Conservation (phyloP, 1,139 yeast genomes). For the Blastobotrys aristatus region DNA sequence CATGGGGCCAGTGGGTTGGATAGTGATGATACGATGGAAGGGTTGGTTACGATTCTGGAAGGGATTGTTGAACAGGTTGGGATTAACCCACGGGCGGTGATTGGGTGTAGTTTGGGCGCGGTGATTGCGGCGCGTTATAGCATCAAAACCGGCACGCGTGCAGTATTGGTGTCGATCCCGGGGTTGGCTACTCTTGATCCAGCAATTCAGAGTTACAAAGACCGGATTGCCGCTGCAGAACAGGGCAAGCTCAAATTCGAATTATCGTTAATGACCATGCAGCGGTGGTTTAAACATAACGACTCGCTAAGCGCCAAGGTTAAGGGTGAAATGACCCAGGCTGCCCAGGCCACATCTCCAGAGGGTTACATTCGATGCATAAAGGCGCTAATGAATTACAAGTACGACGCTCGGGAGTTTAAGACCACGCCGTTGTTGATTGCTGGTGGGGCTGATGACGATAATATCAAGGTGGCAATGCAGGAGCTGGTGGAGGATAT, state of each 20-base stretch:
- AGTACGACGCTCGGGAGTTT: not conserved
- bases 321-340: not conserved
- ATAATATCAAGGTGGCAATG: not conserved
- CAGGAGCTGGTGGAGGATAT: not conserved
- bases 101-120: constrained; percentile 4
- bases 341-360: not conserved
- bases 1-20: constrained; percentile 1
- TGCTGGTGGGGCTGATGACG: not conserved
- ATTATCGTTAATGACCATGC: constrained; percentile 2
- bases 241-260: not conserved
- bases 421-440: constrained; percentile 1
- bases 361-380: constrained; percentile 1
- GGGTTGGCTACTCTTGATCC: not conserved
- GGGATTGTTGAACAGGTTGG: not conserved
- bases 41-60: not conserved
- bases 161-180: not conserved
- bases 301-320: not conserved
- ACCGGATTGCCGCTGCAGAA: constrained; percentile 2
- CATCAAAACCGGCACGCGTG: not conserved
- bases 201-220: not conserved
- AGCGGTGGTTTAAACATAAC: constrained; percentile 8
- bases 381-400: constrained; percentile 1
- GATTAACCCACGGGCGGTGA: not conserved
- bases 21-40: not conserved
- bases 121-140: constrained; percentile 2